These are phyloP conservation scores for Pseudocercospora fuligena DNA, from an alignment of 2,329 filamentous ascomycete species.

Conservation along the genomic window DNA sequence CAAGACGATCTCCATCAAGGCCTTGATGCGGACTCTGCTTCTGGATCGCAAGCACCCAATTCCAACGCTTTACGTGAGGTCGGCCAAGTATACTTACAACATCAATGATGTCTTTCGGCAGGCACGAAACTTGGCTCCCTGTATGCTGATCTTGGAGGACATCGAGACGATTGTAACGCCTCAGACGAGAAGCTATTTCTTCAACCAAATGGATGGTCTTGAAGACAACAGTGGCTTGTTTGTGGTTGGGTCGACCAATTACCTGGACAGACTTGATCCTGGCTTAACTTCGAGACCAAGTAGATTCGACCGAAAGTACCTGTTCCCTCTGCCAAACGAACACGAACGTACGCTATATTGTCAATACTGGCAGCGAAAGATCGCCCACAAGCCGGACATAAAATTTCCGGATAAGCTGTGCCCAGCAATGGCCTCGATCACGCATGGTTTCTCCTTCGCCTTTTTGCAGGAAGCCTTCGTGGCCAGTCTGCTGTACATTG, in stretches of 20 bases:
- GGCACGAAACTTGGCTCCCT: conserved; percentile 67
- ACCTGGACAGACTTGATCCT: conserved; percentile 67
- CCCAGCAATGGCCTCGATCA: conserved; percentile 63
- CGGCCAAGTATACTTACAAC: conserved; percentile 43
- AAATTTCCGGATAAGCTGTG: conserved; percentile 65
- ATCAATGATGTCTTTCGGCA: conserved; percentile 61
- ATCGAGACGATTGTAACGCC: conserved; percentile 71
- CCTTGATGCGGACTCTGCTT: conserved; percentile 46
- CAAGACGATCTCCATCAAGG: conserved; percentile 53
- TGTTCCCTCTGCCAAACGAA: conserved; percentile 57
- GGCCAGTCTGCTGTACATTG: conserved; percentile 64
- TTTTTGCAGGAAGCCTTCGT: conserved; percentile 74
- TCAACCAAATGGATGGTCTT: conserved; percentile 73
- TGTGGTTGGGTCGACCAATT: conserved; percentile 54
- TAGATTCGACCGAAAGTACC: conserved; percentile 69
- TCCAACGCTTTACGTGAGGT: conserved; percentile 48
- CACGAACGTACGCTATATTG: conserved; percentile 65
- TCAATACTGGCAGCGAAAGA: conserved; percentile 65
- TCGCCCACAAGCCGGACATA: conserved; percentile 60
- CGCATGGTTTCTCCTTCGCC: conserved; percentile 68
- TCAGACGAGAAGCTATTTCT: conserved; percentile 67
- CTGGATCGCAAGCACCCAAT: conserved; percentile 41
- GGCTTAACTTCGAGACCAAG: conserved; percentile 66
- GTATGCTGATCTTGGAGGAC: conserved; percentile 73
- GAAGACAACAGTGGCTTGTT: conserved; percentile 72